Percentiles rank a stretch among this genome's conserved stretches.
Conservation (phyloP, 805 yeast species). For the Schizosaccharomyces octosporus region DNA sequence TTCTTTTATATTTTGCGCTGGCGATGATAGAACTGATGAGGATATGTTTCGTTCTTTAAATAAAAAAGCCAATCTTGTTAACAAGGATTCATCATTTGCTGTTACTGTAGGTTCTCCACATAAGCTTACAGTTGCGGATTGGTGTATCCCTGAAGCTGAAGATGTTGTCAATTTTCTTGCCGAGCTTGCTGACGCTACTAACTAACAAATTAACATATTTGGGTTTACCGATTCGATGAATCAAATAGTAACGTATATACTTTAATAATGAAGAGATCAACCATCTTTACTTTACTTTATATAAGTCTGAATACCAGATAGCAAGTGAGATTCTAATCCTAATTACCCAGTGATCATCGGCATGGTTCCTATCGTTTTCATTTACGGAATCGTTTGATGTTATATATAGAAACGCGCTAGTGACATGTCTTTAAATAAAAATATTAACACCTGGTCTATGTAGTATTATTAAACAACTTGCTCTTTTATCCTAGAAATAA, state of each 20-base stretch:
- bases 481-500: neutral
- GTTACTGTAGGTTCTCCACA: constrained; percentile 85
- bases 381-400: too few relatives aligned
- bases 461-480: neutral
- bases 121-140: constrained; percentile 59
- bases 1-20: constrained; percentile 69
- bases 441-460: too few relatives aligned
- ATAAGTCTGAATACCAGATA: too few relatives aligned
- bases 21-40: constrained; percentile 93
- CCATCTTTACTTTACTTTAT: too few relatives aligned
- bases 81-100: constrained; percentile 22
- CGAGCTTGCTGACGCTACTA: constrained; percentile 31
- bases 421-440: too few relatives aligned
- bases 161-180: constrained; percentile 73
- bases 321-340: too few relatives aligned
- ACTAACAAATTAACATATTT: neutral
- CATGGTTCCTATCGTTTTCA: too few relatives aligned
- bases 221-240: neutral
- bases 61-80: constrained; percentile 24
- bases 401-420: too few relatives aligned
- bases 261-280: too few relatives aligned
- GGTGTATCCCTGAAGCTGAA: constrained; percentile 61
- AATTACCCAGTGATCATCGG: too few relatives aligned
- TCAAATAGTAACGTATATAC: neutral
- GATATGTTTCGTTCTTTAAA: constrained; percentile 78